Conservation (phyloP, 2,329 filamentous ascomycete genomes). For the Chaetomiaceae sp. region DNA sequence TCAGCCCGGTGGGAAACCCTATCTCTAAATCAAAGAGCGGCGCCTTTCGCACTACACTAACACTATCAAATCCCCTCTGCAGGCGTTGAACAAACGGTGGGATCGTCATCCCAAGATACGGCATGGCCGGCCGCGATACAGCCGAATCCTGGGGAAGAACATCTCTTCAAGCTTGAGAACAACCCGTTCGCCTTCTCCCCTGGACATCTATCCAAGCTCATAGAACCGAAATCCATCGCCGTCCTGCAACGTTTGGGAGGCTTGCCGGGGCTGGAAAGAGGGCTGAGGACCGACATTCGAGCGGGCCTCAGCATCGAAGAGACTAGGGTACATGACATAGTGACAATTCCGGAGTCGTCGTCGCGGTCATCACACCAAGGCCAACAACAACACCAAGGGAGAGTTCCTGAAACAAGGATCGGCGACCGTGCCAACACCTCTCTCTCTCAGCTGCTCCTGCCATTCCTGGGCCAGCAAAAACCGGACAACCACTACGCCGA, state of each 20-base stretch:
- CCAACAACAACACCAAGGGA: too few species aligned
- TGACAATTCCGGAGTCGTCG: too few species aligned
- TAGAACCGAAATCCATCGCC: conserved; percentile 72
- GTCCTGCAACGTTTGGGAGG: conserved; percentile 75
- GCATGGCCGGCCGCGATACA: neutral
- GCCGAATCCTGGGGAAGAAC: conserved; percentile 69
- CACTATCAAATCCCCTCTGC: too few species aligned
- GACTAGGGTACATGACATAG: conserved; percentile 53
- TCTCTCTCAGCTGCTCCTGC: neutral
- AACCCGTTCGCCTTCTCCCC: conserved; percentile 70
- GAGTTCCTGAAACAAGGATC: neutral
- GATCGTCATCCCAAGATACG: neutral
- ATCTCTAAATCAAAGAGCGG: too few species aligned
- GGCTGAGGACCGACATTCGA: conserved; percentile 60
- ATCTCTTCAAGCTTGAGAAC: conserved; percentile 60
- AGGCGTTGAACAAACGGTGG: conserved; percentile 37
- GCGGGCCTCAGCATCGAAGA: conserved; percentile 71
- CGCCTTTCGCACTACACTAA: too few species aligned
- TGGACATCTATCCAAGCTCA: conserved; percentile 68
- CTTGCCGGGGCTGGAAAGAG: conserved; percentile 66
- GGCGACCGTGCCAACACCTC: neutral
- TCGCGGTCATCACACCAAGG: too few species aligned
- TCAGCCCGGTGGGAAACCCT: neutral
- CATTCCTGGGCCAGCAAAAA: neutral
- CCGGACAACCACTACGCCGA: conserved; percentile 36